Evolutionary conservation across 768 basidiomycete species (phyloP).

Genomic region (Amanita thiersii): DNA sequence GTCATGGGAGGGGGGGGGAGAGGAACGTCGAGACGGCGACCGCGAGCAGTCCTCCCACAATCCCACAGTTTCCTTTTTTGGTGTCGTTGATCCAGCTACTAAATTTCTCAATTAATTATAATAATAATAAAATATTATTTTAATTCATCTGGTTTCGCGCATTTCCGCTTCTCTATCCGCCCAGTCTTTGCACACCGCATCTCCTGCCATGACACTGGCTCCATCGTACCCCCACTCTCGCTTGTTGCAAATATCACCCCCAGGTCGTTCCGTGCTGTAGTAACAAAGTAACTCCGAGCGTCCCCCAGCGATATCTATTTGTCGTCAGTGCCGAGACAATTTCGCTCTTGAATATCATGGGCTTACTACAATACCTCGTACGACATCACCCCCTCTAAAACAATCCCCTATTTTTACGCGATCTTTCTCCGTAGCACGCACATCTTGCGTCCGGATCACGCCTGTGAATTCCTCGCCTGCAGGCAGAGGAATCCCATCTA

Average conservation of each 20-base stretch:
- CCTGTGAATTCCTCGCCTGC: conserved; percentile 84
- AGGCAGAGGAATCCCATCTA: conserved; percentile 79
- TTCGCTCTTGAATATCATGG: conserved; percentile 8
- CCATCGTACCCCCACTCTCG: conserved; percentile 72
- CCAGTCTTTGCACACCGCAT: conserved; percentile 86
- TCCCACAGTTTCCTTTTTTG: conserved; percentile 21
- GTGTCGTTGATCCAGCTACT: conserved; percentile 14
- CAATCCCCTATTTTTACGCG: conserved; percentile 85
- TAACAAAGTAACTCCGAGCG: conserved; percentile 85
- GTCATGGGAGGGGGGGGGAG: too few species aligned
- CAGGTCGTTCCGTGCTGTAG: conserved; percentile 83
- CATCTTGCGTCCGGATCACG: conserved; percentile 82
- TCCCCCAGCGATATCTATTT: conserved; percentile 87
- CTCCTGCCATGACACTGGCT: conserved; percentile 84
- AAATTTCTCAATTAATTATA: conserved; percentile 9
- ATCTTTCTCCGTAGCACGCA: conserved; percentile 86
- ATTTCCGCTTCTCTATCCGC: conserved; percentile 73
- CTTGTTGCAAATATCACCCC: conserved; percentile 89
- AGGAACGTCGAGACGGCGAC: too few species aligned
- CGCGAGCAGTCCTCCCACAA: too few species aligned
- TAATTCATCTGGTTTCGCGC: conserved; percentile 73
- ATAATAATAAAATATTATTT: conserved; percentile 19
- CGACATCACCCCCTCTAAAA: conserved; percentile 87
- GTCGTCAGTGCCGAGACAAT: background rate
- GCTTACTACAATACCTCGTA: conserved; percentile 77